phyloP scores from a whole-genome alignment of 352 stramenopile genomes.

The Phytophthora kernoviae region DNA sequence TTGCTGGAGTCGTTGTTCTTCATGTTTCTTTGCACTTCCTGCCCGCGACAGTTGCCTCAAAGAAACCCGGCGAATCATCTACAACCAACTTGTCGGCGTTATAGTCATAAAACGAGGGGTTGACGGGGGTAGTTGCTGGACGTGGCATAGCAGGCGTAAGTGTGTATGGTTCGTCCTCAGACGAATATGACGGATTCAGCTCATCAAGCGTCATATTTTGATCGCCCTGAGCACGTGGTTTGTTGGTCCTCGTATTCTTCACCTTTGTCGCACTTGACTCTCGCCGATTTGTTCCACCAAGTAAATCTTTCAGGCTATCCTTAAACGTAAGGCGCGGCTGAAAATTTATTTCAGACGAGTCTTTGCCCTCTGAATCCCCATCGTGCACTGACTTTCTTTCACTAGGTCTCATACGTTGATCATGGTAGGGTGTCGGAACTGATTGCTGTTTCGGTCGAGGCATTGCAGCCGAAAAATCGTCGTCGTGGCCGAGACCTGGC shows the following conservation, averaged over 20 bases:
- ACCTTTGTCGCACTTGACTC: slow-evolving; percentile 25
- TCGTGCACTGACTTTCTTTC: slow-evolving; percentile 7
- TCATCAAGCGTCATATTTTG: slow-evolving; percentile 42
- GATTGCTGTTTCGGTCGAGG: slow-evolving; percentile 23
- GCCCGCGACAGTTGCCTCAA: slow-evolving; percentile 41
- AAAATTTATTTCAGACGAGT: slow-evolving; percentile 9
- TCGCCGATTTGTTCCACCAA: slow-evolving; percentile 28
- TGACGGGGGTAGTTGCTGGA: slow-evolving; percentile 7
- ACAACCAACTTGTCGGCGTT: slow-evolving; percentile 60
- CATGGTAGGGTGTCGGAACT: background rate
- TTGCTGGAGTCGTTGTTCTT: slow-evolving; percentile 32
- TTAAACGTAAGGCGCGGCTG: slow-evolving; percentile 35
- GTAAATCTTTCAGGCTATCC: slow-evolving; percentile 43
- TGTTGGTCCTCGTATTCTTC: slow-evolving; percentile 9
- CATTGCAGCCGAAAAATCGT: slow-evolving; percentile 24
- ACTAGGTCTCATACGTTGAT: slow-evolving; percentile 3
- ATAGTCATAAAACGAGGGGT: slow-evolving; percentile 48
- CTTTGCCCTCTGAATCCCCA: background rate
- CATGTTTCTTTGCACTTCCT: slow-evolving; percentile 25
- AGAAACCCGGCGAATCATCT: slow-evolving; percentile 65
- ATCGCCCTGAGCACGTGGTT: slow-evolving; percentile 17
- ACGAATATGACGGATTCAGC: slow-evolving; percentile 33
- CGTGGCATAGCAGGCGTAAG: slow-evolving; percentile 14
- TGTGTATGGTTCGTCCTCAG: slow-evolving; percentile 26
- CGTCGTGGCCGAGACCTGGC: slow-evolving; percentile 28